Percentiles rank a stretch among this genome's conserved stretches.
These are phyloP conservation scores for Hylodesmum podocarpum DNA, from an alignment of 306 rosid species.

Conservation along the genomic window DNA sequence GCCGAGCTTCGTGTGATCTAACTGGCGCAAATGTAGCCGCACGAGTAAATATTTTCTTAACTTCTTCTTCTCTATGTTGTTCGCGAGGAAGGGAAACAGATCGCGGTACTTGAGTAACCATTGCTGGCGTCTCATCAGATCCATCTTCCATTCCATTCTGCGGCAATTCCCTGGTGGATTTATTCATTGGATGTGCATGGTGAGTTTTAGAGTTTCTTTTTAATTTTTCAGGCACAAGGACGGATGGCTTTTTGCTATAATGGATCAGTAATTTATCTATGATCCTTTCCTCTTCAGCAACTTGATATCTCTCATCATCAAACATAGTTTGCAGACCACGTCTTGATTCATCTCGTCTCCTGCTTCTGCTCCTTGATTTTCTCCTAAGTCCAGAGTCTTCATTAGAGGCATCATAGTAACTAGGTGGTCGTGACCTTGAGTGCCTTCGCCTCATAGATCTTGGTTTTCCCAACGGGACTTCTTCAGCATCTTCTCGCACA, in stretches of 20 bases:
- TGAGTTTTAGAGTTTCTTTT: constrained; percentile 56
- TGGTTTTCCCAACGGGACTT: constrained; percentile 53
- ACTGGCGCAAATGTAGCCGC: constrained; percentile 80
- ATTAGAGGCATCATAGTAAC: constrained; percentile 41
- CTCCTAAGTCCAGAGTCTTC: constrained; percentile 46
- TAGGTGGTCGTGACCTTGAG: constrained; percentile 58
- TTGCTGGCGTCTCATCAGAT: constrained; percentile 40
- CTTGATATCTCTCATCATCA: constrained; percentile 58
- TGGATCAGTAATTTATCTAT: constrained; percentile 81
- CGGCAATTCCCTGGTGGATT: constrained; percentile 33
- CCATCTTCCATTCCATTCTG: constrained; percentile 43
- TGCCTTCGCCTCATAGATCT: constrained; percentile 67
- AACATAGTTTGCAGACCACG: constrained; percentile 66
- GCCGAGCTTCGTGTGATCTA: constrained; percentile 53
- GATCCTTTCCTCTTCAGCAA: constrained; percentile 75
- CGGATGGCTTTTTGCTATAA: constrained; percentile 76
- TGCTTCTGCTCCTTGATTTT: constrained; percentile 77
- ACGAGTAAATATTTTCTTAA: constrained; percentile 65
- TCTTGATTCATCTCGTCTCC: constrained; percentile 70
- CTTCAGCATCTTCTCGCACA: constrained; percentile 40
- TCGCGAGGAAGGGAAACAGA: constrained; percentile 83
- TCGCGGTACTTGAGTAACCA: constrained; percentile 46
- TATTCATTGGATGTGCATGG: constrained; percentile 41
- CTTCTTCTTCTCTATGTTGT: constrained; percentile 43
- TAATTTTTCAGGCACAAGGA: constrained; percentile 49